These are phyloP conservation scores for Geotrichum cucujoidarum DNA, from an alignment of 1,139 yeast species.

Conservation along the genomic window DNA sequence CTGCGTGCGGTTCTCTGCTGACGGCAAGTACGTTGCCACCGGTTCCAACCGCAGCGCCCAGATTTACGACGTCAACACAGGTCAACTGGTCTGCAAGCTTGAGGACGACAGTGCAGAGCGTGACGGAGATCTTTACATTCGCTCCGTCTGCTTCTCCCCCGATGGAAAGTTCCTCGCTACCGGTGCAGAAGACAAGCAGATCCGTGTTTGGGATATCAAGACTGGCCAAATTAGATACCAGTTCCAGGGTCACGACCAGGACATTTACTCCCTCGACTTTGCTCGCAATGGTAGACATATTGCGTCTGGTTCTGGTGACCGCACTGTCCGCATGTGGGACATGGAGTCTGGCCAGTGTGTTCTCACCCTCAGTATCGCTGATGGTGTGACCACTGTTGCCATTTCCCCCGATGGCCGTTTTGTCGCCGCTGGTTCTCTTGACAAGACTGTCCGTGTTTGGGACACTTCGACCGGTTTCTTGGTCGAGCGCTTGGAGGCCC, in stretches of 20 bases:
- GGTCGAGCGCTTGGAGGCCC: constrained; percentile 89
- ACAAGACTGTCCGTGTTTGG: constrained; percentile 95
- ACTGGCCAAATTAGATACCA: constrained; percentile 82
- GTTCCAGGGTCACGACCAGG: constrained; percentile 94
- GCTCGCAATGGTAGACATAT: constrained; percentile 93
- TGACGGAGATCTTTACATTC: constrained; percentile 76
- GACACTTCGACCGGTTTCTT: constrained; percentile 82
- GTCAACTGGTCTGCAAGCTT: constrained; percentile 80
- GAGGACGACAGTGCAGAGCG: constrained; percentile 64
- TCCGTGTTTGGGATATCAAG: constrained; percentile 93
- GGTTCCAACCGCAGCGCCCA: constrained; percentile 97
- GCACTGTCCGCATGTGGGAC: constrained; percentile 97
- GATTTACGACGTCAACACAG: constrained; percentile 88
- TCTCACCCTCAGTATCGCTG: constrained; percentile 61
- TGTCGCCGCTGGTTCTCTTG: constrained; percentile 95
- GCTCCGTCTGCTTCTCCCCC: constrained; percentile 95
- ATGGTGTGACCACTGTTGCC: constrained; percentile 88
- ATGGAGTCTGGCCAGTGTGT: constrained; percentile 87
- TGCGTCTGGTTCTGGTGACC: constrained; percentile 94
- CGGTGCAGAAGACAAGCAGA: constrained; percentile 96
- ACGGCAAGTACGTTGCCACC: constrained; percentile 91
- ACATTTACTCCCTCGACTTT: constrained; percentile 90
- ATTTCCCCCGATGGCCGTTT: constrained; percentile 75
- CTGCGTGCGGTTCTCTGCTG: constrained; percentile 73
- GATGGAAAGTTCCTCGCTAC: constrained; percentile 95